phyloP scores from a whole-genome alignment of 129 eudicot genomes.

The Ambrosia trifida region DNA sequence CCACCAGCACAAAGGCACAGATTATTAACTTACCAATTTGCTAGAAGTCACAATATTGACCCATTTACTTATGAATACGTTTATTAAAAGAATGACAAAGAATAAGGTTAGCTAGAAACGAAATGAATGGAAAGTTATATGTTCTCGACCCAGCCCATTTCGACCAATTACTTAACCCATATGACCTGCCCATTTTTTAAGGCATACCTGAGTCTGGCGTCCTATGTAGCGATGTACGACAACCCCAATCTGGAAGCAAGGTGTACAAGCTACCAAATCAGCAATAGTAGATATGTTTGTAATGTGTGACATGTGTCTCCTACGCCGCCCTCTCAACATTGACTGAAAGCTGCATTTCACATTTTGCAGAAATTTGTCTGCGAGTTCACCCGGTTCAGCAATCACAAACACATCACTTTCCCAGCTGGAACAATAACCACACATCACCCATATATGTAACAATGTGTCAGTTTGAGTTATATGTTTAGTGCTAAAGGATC shows the following conservation, averaged over 20 bases:
- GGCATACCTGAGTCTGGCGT: slow-evolving; percentile 88
- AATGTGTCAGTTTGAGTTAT: background rate
- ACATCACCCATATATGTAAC: slow-evolving; percentile 1
- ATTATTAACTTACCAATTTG: slow-evolving; percentile 3
- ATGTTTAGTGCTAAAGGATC: background rate
- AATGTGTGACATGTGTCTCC: slow-evolving; percentile 61
- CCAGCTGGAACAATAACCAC: slow-evolving; percentile 62
- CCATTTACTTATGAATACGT: background rate
- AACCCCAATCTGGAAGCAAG: slow-evolving; percentile 85
- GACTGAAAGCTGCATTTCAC: slow-evolving; percentile 73
- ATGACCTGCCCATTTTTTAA: background rate
- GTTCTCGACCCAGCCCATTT: background rate
- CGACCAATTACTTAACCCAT: background rate
- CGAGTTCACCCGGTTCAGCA: slow-evolving; percentile 96
- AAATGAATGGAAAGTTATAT: background rate
- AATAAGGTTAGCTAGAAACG: background rate
- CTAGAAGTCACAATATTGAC: background rate
- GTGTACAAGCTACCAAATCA: slow-evolving; percentile 77
- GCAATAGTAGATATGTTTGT: slow-evolving; percentile 66
- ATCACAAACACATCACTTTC: slow-evolving; percentile 94
- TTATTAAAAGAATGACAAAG: background rate
- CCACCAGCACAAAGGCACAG: slow-evolving; percentile 15
- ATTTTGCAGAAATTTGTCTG: slow-evolving; percentile 81
- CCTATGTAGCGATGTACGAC: slow-evolving; percentile 87
- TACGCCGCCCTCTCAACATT: slow-evolving; percentile 59